Evolutionary conservation across 345 rosid species (phyloP), one percentile per base, ranked within the genome.

Genomic region (Adansonia digitata): DNA sequence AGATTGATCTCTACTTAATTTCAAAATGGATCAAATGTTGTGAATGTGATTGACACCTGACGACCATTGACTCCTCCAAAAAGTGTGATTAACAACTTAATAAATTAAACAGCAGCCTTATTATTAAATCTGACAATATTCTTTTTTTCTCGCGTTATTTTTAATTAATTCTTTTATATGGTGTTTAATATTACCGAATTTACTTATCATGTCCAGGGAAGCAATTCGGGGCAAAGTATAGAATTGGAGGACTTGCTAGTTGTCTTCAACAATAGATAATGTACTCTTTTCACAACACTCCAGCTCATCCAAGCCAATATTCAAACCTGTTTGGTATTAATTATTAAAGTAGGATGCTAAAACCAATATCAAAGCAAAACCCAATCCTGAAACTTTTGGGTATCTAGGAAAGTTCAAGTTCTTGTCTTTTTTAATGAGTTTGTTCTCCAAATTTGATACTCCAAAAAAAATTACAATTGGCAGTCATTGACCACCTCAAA

Each of bases 271-370:
- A 26, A 43, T 45, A 43, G 39, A 45, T 45, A 26, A 45, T 26
- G 24, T 7, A 68, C 24, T 26, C 55, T 7, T 27, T 67, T 27
- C 39, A 7, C 24, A 7, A 27, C 22, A 67, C 55, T 14, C 72
- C 71, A 68, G 40, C 72, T 67, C 53, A 67, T 67, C 22, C 31
- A 7, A 24, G 20, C 53, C 27, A 46, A 68, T 68, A 64, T 65
- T 60, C 22, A 26, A 22, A 10, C 34, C 7, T 39, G 13, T 26
- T 43, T 67, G 71, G 35, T 26, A 7, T 45, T 67, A 67, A 45
- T 56, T 56, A 24, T n/a, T n/a, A 56, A 55, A 45, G 71, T 26
- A 49, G 53, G 71, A 45, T 45, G 39, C 55, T 27, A 43, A 26
- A 67, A 45, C 39, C 14, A 43, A 14, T 15, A 15, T 43, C 18